Base-by-base conservation (phyloP, 2,329 filamentous ascomycete species). In the Fusarium sp. region DNA sequence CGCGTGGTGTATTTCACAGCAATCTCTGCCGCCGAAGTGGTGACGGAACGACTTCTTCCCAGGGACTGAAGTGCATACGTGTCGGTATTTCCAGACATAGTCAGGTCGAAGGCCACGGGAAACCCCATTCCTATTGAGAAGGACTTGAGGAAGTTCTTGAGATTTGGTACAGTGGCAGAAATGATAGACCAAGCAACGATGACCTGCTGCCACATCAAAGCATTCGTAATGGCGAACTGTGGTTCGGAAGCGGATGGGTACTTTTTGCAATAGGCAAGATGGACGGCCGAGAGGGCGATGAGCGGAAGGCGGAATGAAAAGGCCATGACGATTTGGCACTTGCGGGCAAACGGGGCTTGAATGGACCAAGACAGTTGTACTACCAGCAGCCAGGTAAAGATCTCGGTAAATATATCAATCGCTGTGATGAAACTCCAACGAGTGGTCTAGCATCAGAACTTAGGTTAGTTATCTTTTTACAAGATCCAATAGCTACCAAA, bases 61-160 rank as follows among this genome's bases (percentile, higher is more conserved):
- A 70, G 24, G 9, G 67, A 67, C 37, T 72, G 69, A 3, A 72
- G 63, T 11, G 57, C 66, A 19, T 72, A 61, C 1, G 49, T 17
- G 19, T 54, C 45, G 44, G 54, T 49, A 17, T 53, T 35, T 5
- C 55, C 45, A 7, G 57, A 54, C 11, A 58, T 46, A 1, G 43
- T 70, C 5, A 51, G 51, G 7, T 68, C 61, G 0, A 65, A 68
- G 5, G 63, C 60, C 0, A 71, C 19, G 2, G 68, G 68, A 15
- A 72, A 72, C 2, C 67, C 67, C 69, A 71, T 70, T 0, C 69
- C 69, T 7, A 72, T 68, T 0, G 65, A 71, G 24, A 71, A 71
- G 0, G 69, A 72, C 11, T 71, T 71, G 11, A 71, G 47, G 3
- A 71, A 71, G 44, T 68, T 71, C 37, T 72, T 71, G 0, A 71